Evolutionary conservation across 192 early-diverging fungal genomes (phyloP).

Genomic region (Gonapodya prolifera): DNA sequence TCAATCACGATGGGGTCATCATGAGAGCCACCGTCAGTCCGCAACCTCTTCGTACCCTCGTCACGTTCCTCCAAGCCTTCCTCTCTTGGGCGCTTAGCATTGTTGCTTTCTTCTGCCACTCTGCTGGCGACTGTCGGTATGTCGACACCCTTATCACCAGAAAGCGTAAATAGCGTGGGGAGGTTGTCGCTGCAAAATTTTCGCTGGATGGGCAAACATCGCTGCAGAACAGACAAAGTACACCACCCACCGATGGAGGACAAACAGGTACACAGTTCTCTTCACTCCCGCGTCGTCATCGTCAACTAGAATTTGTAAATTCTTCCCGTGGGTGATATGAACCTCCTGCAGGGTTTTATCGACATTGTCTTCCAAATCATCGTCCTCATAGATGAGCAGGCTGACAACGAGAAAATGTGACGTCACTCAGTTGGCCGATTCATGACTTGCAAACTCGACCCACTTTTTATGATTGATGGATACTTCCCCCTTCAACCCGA

Average conservation of each 20-base stretch:
- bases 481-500: conserved; percentile 58
- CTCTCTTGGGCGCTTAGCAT: background rate
- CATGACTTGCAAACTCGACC: conserved; percentile 41
- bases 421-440: background rate
- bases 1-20: background rate
- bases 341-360: conserved; percentile 41
- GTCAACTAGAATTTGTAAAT: conserved; percentile 48
- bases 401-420: background rate
- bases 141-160: background rate
- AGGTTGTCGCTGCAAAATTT: background rate
- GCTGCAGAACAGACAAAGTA: background rate
- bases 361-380: conserved; percentile 69
- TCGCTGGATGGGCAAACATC: background rate
- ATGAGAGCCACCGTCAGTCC: background rate
- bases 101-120: background rate
- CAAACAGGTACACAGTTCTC: background rate
- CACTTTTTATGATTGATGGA: conserved; percentile 56
- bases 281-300: conserved; percentile 23
- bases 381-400: conserved; percentile 66
- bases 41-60: background rate
- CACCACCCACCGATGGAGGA: background rate
- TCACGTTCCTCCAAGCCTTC: background rate
- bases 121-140: background rate
- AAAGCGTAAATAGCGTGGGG: background rate
- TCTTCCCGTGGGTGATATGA: conserved; percentile 38